These are phyloP conservation scores for Medicago ruthenica DNA, from an alignment of 306 rosid genomes.

Conservation along the genomic window DNA sequence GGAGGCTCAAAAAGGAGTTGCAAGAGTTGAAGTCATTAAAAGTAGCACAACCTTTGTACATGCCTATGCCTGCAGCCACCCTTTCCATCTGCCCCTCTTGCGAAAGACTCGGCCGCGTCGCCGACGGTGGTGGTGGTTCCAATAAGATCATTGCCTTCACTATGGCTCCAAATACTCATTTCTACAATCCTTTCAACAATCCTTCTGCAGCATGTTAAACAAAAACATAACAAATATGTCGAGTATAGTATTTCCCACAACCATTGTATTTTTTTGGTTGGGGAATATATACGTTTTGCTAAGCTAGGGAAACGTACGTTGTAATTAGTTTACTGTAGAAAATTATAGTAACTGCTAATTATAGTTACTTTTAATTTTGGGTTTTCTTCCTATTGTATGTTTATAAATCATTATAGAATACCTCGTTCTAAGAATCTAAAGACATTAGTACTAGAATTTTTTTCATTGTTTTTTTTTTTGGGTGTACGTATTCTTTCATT, in stretches of 20 bases:
- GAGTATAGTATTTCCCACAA: slow-evolving; percentile 29
- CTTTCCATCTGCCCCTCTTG: slow-evolving; percentile 91
- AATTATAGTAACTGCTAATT: slow-evolving; percentile 50
- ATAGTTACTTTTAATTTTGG: slow-evolving; percentile 28
- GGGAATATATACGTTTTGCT: slow-evolving; percentile 45
- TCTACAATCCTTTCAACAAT: slow-evolving; percentile 74
- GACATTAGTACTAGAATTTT: not conserved
- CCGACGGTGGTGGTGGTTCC: slow-evolving; percentile 29
- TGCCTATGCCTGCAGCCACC: slow-evolving; percentile 94
- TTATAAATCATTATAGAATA: slow-evolving; percentile 53
- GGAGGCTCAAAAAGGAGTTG: slow-evolving; percentile 78
- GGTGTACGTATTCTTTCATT: not conserved
- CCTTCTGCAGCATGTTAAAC: slow-evolving; percentile 87
- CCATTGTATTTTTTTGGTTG: slow-evolving; percentile 72
- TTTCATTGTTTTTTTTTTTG: not conserved
- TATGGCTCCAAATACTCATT: slow-evolving; percentile 70
- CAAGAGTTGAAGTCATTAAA: slow-evolving; percentile 86
- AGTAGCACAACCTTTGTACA: slow-evolving; percentile 66
- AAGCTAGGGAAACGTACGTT: slow-evolving; percentile 38
- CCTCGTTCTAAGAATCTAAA: not conserved
- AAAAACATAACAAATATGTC: not conserved
- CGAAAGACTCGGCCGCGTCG: slow-evolving; percentile 58
- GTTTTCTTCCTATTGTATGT: slow-evolving; percentile 37
- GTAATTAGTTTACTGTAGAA: slow-evolving; percentile 74
- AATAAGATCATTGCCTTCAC: slow-evolving; percentile 61